Evolutionary conservation across 129 eudicot genomes (phyloP).

Genomic region (Chrysanthemum makinoi): DNA sequence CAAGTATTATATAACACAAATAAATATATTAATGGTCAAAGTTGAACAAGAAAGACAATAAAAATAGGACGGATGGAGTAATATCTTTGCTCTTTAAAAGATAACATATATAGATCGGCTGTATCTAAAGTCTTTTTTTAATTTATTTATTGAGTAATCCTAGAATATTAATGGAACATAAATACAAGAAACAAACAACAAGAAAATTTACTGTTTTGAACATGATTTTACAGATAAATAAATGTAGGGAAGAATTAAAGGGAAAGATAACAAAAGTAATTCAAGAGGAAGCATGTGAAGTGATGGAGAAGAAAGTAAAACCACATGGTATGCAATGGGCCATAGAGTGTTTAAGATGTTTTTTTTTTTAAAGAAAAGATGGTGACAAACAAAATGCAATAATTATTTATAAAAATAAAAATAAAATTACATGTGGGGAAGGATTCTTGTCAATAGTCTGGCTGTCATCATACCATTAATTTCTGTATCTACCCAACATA

Average conservation of each 20-base stretch:
- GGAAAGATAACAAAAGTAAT: not conserved
- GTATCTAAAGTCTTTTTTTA: no score
- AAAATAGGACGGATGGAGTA: no score
- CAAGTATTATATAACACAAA: no score
- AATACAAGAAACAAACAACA: no score
- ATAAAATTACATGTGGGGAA: slow-evolving; percentile 17
- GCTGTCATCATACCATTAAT: slow-evolving; percentile 29
- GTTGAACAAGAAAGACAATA: no score
- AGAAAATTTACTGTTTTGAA: no score
- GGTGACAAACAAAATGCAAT: slow-evolving; percentile 25
- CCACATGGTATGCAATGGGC: slow-evolving; percentile 22
- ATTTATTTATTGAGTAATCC: no score
- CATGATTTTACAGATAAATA: not conserved
- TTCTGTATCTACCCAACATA: slow-evolving; percentile 13
- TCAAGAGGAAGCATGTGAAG: slow-evolving; percentile 21
- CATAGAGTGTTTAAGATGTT: slow-evolving; percentile 21
- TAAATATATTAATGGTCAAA: no score
- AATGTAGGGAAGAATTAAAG: not conserved
- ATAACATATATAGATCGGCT: no score
- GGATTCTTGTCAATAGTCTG: slow-evolving; percentile 23
- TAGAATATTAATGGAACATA: no score
- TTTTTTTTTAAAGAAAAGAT: not conserved
- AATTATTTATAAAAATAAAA: not conserved
- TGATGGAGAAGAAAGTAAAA: slow-evolving; percentile 20
- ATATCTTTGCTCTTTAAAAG: no score